These are phyloP conservation scores for Auricularia auricula-judae DNA, from an alignment of 768 basidiomycete genomes.

Conservation along the genomic window DNA sequence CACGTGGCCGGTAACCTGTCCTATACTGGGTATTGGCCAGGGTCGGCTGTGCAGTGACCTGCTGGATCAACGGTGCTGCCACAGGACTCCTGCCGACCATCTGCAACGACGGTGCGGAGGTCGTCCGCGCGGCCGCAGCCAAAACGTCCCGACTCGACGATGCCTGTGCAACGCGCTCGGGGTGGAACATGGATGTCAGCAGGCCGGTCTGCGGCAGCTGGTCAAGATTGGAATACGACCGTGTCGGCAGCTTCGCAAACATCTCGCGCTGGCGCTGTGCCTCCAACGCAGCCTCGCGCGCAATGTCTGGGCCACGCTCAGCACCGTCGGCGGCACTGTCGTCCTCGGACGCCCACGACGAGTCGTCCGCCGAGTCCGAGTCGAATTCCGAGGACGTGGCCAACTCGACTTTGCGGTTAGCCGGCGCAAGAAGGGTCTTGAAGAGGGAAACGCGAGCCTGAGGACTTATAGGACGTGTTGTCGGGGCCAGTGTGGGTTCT, in stretches of 20 bases:
- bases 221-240: constrained; percentile 48
- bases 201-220: constrained; percentile 35
- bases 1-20: constrained; percentile 9
- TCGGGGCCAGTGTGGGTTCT: not conserved
- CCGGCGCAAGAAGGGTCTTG: not conserved
- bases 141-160: constrained; percentile 2
- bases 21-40: constrained; percentile 14
- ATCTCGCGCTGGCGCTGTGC: constrained; percentile 56
- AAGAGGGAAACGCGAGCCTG: not conserved
- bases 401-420: constrained; percentile 3
- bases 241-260: constrained; percentile 54
- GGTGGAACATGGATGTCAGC: constrained; percentile 61
- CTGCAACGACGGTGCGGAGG: constrained; percentile 22
- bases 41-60: constrained; percentile 27
- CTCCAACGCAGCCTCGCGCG: constrained; percentile 45
- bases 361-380: constrained; percentile 27
- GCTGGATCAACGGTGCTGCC: constrained; percentile 46
- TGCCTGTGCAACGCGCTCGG: constrained; percentile 23
- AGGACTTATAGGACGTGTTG: not conserved
- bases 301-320: constrained; percentile 9
- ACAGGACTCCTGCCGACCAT: constrained; percentile 43
- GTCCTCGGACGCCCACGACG: constrained; percentile 41
- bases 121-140: constrained; percentile 9
- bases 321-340: constrained; percentile 14
- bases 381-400: constrained; percentile 38